Evolutionary conservation across 73 alveolate genomes (phyloP), one percentile per base, ranked within the genome.

Genomic region (Diophrys sp.): DNA sequence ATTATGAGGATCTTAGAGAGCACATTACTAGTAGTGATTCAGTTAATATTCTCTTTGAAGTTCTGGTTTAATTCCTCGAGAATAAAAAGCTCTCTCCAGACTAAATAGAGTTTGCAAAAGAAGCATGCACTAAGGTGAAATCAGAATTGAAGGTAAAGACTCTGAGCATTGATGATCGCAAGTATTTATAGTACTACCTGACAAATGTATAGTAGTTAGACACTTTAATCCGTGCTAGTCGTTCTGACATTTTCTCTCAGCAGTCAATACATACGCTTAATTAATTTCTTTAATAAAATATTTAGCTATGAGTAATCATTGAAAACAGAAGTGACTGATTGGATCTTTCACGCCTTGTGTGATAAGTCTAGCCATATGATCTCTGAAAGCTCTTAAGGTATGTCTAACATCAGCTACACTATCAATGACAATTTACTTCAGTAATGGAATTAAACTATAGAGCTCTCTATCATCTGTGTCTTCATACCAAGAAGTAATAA

Each of bases 381-480:
- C 81, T 71, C 90, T 56, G 70, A 70, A 88, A 66, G 74, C 69
- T 78, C 87, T 93, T 29, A 90, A 33, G 0, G 96, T 95, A 54
- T 66, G 55, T 79, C 97, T 79, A n/a, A 93, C 89, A 81, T 92
- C 97, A 23, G 79, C 92, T 33, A 79, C 93, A 77, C 89, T 88
- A 83, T 87, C 78, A 68, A 56, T 68, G 34, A 91, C 95, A 73
- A 87, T 87, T 81, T 83, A 56, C 85, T 87, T 77, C 55, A 91
- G 83, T 2, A 94, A 77, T 29, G 94, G 91, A 56, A 87, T 80
- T 73, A 95, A 80, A 74, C 94, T 98, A 72, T 76, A 88, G 30
- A 96, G 89, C 27, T 94, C 98, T 14, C 93, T 88, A 80, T 96
- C 99, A 33, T 76, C 89, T 31, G 90, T 78, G 77, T 96, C 98